Base-by-base conservation (phyloP, 768 basidiomycete genomes). In the Leccinum sublutescens region DNA sequence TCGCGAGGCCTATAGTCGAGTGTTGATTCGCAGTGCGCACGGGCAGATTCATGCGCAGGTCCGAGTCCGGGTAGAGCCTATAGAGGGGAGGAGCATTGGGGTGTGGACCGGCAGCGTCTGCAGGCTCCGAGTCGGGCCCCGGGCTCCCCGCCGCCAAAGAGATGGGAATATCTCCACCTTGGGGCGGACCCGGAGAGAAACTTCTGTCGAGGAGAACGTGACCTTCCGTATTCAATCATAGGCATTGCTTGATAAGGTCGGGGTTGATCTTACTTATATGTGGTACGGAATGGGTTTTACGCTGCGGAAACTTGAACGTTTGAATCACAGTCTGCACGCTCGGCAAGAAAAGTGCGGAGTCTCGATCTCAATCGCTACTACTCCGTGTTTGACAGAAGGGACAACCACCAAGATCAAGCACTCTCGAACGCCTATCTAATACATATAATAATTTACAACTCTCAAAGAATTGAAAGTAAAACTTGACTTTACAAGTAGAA, bases 161-260 rank as follows among this genome's bases (percentile, higher is more conserved):
- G 79, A 15, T 83, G 85, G 11, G 12, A 0, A 80, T 56, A 63
- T 85, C 78, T 64, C 70, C 68, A 4, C 60, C 76, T 10, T 74
- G 71, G n/a, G 74, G 76, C 27, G 74, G 77, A 19, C 40, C n/a
- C 2, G 6, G 92, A 85, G 62, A 89, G 98, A 81, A n/a, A 93
- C 83, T 71, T 98, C 96, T n/a, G 91, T 77, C 29, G 65, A 98
- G 81, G 50, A 98, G 72, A 61, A 88, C 85, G 71, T 99, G 96
- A 0, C 97, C 97, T 1, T 75, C 69, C 0, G 85, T 12, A 33
- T 33, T 33, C 4, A 31, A 31, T 31, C 10, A 11, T 60, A 72
- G 4, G 89, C 82, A 73, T 98, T 96, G 80, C 31, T 82, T 75
- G 61, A 84, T 80, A n/a, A 85, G 80, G 29, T 80, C 71, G 2